phyloP scores from a whole-genome alignment of 768 basidiomycete genomes.

The Dentipellis sp. region DNA sequence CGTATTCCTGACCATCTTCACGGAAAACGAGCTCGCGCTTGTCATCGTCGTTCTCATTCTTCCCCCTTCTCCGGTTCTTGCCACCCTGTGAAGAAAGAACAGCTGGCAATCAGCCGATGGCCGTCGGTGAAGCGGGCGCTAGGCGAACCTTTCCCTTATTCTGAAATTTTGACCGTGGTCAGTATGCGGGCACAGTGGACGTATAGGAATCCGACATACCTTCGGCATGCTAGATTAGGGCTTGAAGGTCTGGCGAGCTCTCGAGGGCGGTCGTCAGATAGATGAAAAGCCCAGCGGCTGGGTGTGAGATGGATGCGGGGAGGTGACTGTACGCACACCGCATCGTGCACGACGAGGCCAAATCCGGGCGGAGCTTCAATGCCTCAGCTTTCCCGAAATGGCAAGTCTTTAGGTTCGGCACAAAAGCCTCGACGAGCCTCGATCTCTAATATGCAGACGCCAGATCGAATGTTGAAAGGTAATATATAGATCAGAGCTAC shows the following conservation, averaged over 20 bases:
- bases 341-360: background rate
- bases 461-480: too few species aligned
- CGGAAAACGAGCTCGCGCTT: constrained; percentile 98
- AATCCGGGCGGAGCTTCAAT: constrained; percentile 7
- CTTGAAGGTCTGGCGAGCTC: background rate
- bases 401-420: too few species aligned
- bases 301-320: background rate
- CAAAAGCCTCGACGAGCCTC: too few species aligned
- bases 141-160: constrained; percentile 66
- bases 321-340: background rate
- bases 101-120: constrained; percentile 4
- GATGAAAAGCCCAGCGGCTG: background rate
- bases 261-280: background rate
- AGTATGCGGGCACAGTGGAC: background rate
- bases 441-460: too few species aligned
- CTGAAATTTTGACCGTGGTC: constrained; percentile 22
- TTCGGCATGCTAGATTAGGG: constrained; percentile 10
- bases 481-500: too few species aligned
- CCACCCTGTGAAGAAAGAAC: constrained; percentile 59
- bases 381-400: too few species aligned
- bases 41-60: constrained; percentile 99
- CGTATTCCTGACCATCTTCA: constrained; percentile 99
- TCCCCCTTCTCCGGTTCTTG: constrained; percentile 98
- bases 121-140: background rate
- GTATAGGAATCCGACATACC: background rate